A percentile compares a stretch with the other conserved stretches of the same genome.
Evolutionary conservation across 805 yeast genomes (phyloP).

Genomic region (Trichomonascus vanleenenianus): DNA sequence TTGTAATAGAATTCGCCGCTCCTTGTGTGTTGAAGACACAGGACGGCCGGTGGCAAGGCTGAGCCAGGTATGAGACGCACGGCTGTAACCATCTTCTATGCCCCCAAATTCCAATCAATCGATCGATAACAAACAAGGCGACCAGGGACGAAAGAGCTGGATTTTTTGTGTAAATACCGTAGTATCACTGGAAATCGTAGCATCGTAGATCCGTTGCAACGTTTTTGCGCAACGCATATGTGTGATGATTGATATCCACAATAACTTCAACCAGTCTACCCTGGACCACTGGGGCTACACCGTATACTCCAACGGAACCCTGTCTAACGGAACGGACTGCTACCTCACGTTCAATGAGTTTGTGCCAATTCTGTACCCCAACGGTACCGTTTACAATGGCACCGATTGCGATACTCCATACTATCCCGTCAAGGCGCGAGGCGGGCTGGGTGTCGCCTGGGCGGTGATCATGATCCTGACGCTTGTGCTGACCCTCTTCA

Average conservation of each 20-base stretch:
- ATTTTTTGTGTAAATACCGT: too few relatives aligned
- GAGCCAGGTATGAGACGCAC: too few relatives aligned
- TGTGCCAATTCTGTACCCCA: constrained; percentile 15
- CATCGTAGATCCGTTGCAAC: too few relatives aligned
- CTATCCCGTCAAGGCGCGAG: constrained; percentile 19
- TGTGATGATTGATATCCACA: constrained; percentile 6
- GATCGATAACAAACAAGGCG: background rate
- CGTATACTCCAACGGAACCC: constrained; percentile 23
- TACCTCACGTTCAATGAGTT: constrained; percentile 21
- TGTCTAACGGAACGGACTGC: constrained; percentile 24
- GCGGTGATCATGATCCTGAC: constrained; percentile 15
- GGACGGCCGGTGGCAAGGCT: too few relatives aligned
- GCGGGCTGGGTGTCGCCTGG: constrained; percentile 21
- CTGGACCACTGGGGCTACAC: constrained; percentile 16
- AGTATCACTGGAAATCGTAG: too few relatives aligned
- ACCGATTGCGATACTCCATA: constrained; percentile 20
- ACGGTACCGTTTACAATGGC: constrained; percentile 20
- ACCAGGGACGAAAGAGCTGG: background rate
- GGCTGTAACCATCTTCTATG: background rate
- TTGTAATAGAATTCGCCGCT: too few relatives aligned
- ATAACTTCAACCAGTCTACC: constrained; percentile 17
- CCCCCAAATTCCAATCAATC: background rate
- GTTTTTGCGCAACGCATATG: too few relatives aligned
- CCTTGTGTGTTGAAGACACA: background rate
- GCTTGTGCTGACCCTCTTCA: constrained; percentile 20